Percentiles rank a stretch among this genome's conserved stretches.
These are phyloP conservation scores for Coriaria nepalensis DNA, from an alignment of 306 rosid genomes.

Conservation along the genomic window DNA sequence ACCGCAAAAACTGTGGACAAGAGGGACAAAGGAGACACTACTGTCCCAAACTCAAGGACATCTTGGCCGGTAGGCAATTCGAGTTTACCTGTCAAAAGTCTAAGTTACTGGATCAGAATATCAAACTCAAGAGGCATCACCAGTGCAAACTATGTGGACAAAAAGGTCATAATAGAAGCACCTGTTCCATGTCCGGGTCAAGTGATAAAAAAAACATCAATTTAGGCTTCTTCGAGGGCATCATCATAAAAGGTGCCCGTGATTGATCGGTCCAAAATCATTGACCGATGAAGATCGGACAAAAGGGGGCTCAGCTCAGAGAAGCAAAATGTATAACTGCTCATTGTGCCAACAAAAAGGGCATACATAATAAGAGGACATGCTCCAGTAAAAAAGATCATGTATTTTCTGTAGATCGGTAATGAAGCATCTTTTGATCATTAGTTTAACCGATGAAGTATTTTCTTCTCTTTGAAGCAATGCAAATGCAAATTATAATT, in stretches of 20 bases:
- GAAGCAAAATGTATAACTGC: slow-evolving; percentile 37
- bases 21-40: slow-evolving; percentile 89
- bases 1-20: slow-evolving; percentile 73
- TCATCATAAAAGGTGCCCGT: slow-evolving; percentile 47
- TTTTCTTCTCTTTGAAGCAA: too few relatives aligned
- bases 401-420: too few relatives aligned
- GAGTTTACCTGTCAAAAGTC: slow-evolving; percentile 50
- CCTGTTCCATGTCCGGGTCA: slow-evolving; percentile 34
- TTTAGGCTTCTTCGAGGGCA: slow-evolving; percentile 44
- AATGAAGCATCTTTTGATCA: too few relatives aligned
- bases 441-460: too few relatives aligned
- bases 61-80: slow-evolving; percentile 26
- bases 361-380: slow-evolving; percentile 74
- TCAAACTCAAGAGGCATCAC: slow-evolving; percentile 19
- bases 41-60: slow-evolving; percentile 66
- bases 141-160: slow-evolving; percentile 41
- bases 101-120: slow-evolving; percentile 17
- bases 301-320: slow-evolving; percentile 4
- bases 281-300: slow-evolving; percentile 7
- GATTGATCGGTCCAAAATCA: slow-evolving; percentile 5
- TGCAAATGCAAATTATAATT: too few relatives aligned
- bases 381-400: slow-evolving; percentile 30
- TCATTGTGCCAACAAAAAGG: slow-evolving; percentile 42
- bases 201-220: slow-evolving; percentile 16
- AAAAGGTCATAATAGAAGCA: slow-evolving; percentile 73